Base-by-base conservation (phyloP, 352 stramenopile species). In the Phytophthora litchii region DNA sequence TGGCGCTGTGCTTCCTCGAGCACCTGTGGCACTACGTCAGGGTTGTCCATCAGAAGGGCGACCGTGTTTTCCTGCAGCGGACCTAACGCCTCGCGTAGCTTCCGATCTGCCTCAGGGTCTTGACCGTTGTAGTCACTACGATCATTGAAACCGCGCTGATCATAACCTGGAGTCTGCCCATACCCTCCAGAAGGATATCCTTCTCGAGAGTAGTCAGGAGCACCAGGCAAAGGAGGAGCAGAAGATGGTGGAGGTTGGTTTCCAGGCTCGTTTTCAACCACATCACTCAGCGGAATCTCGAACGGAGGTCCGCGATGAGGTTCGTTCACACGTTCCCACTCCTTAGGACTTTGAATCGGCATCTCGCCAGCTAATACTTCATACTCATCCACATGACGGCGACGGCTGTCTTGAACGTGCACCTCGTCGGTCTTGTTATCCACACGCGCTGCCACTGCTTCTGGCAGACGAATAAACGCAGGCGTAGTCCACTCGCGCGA, bases 1-100 rank as follows among this genome's bases (percentile, higher is more conserved):
- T 89, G 80, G 51, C 76, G 86, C 57, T 89, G 78, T n/a, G 80
- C 86, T 61, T 95, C 86, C 17, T 91, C 82, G 34, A 89, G 87
- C 13, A 93, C 83, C 57, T 91, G 80, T 5, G 80, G 76, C 38
- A 95, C 60, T 36, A 87, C 81, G 29, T 89, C 76, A 10, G 89
- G 80, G 60, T 90, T 87, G 44, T 90, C 78, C 38, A 91, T 63
- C 17, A 95, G 60, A 55, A 89, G 53, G 16, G 80, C 62, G 25
- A 95, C 78, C n/a, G 86, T 93, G 54, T 67, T 83, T 46, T 84
- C 76, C 41, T 91, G 70, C 42, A 95, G 60, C 32, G 83, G 82
- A 42, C 83, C 83, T 36, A 95, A 58, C 4, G 76, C 82, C 2
- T 87, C 78, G 12, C 78, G 72, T 25, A 95, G 51, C 34, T 83